These are phyloP conservation scores for Lithohypha guttulata DNA, from an alignment of 2,329 filamentous ascomycete species.

Conservation along the genomic window DNA sequence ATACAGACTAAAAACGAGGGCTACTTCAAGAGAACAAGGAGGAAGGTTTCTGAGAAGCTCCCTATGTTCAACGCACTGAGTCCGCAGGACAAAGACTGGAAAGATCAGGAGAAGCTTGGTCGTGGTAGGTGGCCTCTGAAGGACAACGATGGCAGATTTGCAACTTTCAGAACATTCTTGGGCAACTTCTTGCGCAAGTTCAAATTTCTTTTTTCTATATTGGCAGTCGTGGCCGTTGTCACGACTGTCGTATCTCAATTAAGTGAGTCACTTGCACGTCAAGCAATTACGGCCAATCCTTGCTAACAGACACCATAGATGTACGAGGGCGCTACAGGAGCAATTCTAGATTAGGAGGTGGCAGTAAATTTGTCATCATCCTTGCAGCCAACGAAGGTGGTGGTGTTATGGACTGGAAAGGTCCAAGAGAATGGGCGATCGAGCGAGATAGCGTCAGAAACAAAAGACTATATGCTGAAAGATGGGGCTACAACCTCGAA, in stretches of 20 bases:
- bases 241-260: conserved; percentile 18
- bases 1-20: conserved; percentile 73
- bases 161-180: conserved; percentile 27
- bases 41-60: conserved; percentile 66
- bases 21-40: conserved; percentile 78
- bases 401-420: conserved; percentile 99
- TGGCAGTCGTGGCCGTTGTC: conserved; percentile 17
- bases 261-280: conserved; percentile 12
- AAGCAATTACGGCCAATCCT: not conserved
- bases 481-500: conserved; percentile 92
- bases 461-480: conserved; percentile 75
- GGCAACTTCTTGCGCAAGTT: conserved; percentile 53
- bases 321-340: conserved; percentile 56
- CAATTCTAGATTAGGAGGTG: conserved; percentile 63
- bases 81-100: conserved; percentile 38
- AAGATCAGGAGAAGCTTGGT: conserved; percentile 67
- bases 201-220: conserved; percentile 46
- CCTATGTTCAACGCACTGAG: conserved; percentile 53
- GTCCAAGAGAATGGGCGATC: conserved; percentile 92
- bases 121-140: conserved; percentile 46
- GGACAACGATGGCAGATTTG: conserved; percentile 26
- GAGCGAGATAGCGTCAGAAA: conserved; percentile 93
- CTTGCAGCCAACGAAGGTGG: conserved; percentile 88
- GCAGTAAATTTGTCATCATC: conserved; percentile 86
- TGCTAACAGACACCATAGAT: conserved; percentile 38